A percentile compares a stretch with the other conserved stretches of the same genome.
phyloP scores from a whole-genome alignment of 1,284 basidiomycete genomes.

The Athelia sp. region DNA sequence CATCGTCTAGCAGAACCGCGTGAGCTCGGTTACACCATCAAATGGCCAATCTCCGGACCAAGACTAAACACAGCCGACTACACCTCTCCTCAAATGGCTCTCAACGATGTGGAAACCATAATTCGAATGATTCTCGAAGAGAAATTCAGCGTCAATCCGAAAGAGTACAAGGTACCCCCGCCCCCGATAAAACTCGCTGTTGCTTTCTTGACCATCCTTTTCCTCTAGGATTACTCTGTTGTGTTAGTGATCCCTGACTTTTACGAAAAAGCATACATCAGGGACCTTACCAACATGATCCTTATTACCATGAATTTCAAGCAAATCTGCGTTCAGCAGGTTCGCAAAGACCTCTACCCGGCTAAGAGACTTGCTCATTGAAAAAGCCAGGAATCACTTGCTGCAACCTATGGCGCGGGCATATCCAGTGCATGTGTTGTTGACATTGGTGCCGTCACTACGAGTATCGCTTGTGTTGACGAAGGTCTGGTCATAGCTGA shows the following conservation, averaged over 20 bases:
- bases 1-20: constrained; percentile 68
- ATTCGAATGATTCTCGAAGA: constrained; percentile 57
- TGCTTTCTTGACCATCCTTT: constrained; percentile 6
- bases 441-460: constrained; percentile 85
- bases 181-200: not conserved
- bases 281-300: constrained; percentile 74
- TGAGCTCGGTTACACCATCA: constrained; percentile 59
- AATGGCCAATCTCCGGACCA: constrained; percentile 75
- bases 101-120: constrained; percentile 77
- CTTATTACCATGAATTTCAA: constrained; percentile 86
- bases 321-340: constrained; percentile 87
- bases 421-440: constrained; percentile 94
- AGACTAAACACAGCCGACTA: constrained; percentile 83
- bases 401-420: constrained; percentile 93
- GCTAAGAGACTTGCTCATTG: constrained; percentile 1
- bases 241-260: constrained; percentile 93
- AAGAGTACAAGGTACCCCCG: constrained; percentile 56
- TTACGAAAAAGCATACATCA: constrained; percentile 81
- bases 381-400: constrained; percentile 77
- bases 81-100: constrained; percentile 56
- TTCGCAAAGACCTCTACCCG: constrained; percentile 21
- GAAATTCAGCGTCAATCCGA: constrained; percentile 52
- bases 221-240: constrained; percentile 73
- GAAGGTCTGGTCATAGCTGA: constrained; percentile 90
- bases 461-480: constrained; percentile 91